Evolutionary conservation across 176 grass and related monocot genomes (phyloP), one percentile per base, ranked within the genome.

Genomic region (Phyllostachys edulis): DNA sequence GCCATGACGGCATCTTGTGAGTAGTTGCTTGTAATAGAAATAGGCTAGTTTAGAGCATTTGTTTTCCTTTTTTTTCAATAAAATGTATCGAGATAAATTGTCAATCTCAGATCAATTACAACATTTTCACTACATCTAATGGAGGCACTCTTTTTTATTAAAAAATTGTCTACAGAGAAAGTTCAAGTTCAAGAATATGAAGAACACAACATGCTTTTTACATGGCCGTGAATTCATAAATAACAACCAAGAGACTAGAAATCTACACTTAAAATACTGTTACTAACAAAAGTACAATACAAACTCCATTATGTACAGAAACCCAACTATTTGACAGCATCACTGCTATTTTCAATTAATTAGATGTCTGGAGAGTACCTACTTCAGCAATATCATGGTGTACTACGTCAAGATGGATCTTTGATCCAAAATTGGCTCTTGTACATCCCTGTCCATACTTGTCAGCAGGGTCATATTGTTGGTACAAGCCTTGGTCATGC

Each of bases 401-500:
- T 23, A 24, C 29, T 41, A 74, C 55, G 62, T 50, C 13, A 54
- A 42, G 67, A 67, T 86, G 59, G 23, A 83, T 83, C 54, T 78
- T 86, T 83, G 15, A 83, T 87, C 49, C 12, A 29, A n/a, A 71
- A 4, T 26, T 88, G 1, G 60, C 34, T 60, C 21, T 80, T 47
- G 24, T 39, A 51, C 73, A 67, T 32, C 17, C 6, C 52, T 84
- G 7, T 60, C 42, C 40, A 63, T 7, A 50, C 41, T 69, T 80
- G 20, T 54, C 39, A 54, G 18, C 45, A 67, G 55, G 69, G 10
- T 90, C 76, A 87, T 69, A 84, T 63, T 75, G 21, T 87, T 50
- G 67, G 85, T 69, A 90, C 89, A 60, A 90, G 75, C 36, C 62
- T 87, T 90, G 75, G 51, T 75, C 76, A 70, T 64, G 69, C 62